A percentile compares a stretch with the other conserved stretches of the same genome.
These are phyloP conservation scores for Pythium monospermum DNA, from an alignment of 352 stramenopile genomes.

Conservation along the genomic window DNA sequence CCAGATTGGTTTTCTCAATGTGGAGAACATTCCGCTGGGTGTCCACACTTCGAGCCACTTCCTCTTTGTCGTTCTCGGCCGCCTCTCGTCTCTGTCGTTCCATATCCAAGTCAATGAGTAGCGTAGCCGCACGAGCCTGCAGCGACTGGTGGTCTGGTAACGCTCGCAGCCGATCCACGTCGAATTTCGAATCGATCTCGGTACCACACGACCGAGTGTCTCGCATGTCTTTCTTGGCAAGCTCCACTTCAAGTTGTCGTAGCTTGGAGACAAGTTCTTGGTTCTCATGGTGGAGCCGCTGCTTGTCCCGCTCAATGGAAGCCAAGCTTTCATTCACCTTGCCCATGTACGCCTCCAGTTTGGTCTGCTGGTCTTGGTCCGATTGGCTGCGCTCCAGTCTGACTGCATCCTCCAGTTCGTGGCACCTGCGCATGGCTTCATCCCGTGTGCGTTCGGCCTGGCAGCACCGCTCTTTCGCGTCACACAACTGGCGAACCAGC, in stretches of 20 bases:
- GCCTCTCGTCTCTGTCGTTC: not conserved
- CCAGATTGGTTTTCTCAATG: not conserved
- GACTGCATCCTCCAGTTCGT: not conserved
- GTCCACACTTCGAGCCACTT: not conserved
- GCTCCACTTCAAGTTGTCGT: not conserved
- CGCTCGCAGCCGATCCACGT: conserved; percentile 1
- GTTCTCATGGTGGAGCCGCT: conserved; percentile 6
- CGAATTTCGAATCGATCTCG: conserved; percentile 8
- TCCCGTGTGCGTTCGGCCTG: not conserved
- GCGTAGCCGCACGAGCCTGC: conserved; percentile 1
- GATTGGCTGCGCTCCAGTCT: conserved; percentile 3
- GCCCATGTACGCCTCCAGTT: conserved; percentile 14
- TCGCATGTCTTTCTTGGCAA: not conserved
- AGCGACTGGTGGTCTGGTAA: conserved; percentile 7
- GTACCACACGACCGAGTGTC: conserved; percentile 8
- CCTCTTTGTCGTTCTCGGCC: conserved; percentile 1
- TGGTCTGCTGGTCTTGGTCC: conserved; percentile 9
- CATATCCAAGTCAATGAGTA: conserved; percentile 9
- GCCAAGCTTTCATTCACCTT: conserved; percentile 15
- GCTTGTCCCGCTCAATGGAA: conserved; percentile 15
- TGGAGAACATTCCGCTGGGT: not conserved
- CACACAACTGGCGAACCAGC: conserved; percentile 39
- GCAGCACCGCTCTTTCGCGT: conserved; percentile 30
- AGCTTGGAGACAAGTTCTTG: conserved; percentile 6
- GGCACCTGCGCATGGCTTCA: conserved; percentile 6